These are phyloP conservation scores for Hymenoscyphus albidus DNA, from an alignment of 2,329 filamentous ascomycete genomes.

Conservation along the genomic window DNA sequence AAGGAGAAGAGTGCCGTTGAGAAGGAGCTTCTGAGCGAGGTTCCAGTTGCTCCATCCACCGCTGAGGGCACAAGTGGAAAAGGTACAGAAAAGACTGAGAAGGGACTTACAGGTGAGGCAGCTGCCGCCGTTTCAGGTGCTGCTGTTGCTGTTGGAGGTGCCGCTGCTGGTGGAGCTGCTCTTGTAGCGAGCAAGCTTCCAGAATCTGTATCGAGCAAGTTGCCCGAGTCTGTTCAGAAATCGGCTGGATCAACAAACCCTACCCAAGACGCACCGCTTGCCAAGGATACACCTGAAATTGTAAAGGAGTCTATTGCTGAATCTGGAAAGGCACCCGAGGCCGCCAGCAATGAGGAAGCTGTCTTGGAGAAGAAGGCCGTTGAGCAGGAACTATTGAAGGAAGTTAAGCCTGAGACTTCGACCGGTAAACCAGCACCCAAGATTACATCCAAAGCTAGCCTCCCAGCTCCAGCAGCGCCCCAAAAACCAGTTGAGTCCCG, in stretches of 20 bases:
- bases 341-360: conserved; percentile 62
- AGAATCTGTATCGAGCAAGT: conserved; percentile 47
- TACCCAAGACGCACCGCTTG: conserved; percentile 6
- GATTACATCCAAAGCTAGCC: conserved; percentile 13
- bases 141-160: conserved; percentile 42
- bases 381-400: conserved; percentile 68
- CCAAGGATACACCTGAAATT: conserved; percentile 32
- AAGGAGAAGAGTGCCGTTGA: conserved; percentile 68
- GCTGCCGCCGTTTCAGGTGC: conserved; percentile 41
- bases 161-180: conserved; percentile 39
- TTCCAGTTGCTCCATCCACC: conserved; percentile 56
- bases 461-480: conserved; percentile 6
- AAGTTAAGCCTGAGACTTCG: conserved; percentile 46
- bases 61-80: conserved; percentile 52
- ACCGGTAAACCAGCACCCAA: conserved; percentile 33
- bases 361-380: conserved; percentile 72
- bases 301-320: conserved; percentile 56
- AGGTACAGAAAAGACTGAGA: conserved; percentile 51
- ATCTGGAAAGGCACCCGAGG: conserved; percentile 64
- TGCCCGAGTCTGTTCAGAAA: conserved; percentile 74
- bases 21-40: conserved; percentile 64
- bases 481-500: conserved; percentile 23
- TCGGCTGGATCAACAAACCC: conserved; percentile 66
- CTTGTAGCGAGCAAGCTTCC: conserved; percentile 26
- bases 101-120: conserved; percentile 42